A percentile compares a stretch with the other conserved stretches of the same genome.
phyloP scores from a whole-genome alignment of 495 filamentous ascomycete genomes.

The Lasiosphaeria ovina region DNA sequence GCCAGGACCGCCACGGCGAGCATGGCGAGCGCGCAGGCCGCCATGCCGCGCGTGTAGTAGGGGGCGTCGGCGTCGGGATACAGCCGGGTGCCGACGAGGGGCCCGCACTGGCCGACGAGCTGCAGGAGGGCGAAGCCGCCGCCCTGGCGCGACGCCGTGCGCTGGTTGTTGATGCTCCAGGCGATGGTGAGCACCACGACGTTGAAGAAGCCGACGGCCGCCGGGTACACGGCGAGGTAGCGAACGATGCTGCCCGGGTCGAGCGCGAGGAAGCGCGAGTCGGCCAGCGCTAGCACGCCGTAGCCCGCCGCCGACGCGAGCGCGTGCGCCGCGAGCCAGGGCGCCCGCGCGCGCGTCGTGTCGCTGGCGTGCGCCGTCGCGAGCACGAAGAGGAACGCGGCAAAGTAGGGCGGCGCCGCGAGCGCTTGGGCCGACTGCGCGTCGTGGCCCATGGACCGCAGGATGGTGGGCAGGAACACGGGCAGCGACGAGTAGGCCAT shows the following conservation, averaged over 20 bases:
- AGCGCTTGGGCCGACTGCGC: slow-evolving; percentile 72
- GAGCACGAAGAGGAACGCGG: slow-evolving; percentile 71
- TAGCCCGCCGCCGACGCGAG: slow-evolving; percentile 61
- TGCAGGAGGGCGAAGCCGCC: slow-evolving; percentile 73
- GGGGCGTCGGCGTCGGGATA: slow-evolving; percentile 65
- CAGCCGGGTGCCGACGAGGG: slow-evolving; percentile 68
- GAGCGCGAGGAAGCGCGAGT: slow-evolving; percentile 4
- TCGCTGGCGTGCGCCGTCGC: slow-evolving; percentile 68
- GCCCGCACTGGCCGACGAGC: slow-evolving; percentile 67
- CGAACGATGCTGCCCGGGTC: slow-evolving; percentile 38
- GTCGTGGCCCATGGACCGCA: slow-evolving; percentile 73
- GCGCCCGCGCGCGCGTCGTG: slow-evolving; percentile 57
- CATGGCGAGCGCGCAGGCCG: slow-evolving; percentile 66
- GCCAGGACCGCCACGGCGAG: slow-evolving; percentile 59
- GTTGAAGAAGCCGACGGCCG: slow-evolving; percentile 67
- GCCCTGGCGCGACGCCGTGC: slow-evolving; percentile 59
- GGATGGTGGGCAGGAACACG: slow-evolving; percentile 81
- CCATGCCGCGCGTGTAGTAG: slow-evolving; percentile 62
- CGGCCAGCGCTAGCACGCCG: slow-evolving; percentile 50
- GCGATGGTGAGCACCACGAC: slow-evolving; percentile 70
- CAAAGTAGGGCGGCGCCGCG: slow-evolving; percentile 74
- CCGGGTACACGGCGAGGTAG: slow-evolving; percentile 69
- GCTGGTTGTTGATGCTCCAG: slow-evolving; percentile 74
- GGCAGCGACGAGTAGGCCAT: slow-evolving; percentile 79
- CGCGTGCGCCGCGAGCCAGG: slow-evolving; percentile 61